Evolutionary conservation across 139 green algal species (phyloP).

Genomic region (Closterium sp.): DNA sequence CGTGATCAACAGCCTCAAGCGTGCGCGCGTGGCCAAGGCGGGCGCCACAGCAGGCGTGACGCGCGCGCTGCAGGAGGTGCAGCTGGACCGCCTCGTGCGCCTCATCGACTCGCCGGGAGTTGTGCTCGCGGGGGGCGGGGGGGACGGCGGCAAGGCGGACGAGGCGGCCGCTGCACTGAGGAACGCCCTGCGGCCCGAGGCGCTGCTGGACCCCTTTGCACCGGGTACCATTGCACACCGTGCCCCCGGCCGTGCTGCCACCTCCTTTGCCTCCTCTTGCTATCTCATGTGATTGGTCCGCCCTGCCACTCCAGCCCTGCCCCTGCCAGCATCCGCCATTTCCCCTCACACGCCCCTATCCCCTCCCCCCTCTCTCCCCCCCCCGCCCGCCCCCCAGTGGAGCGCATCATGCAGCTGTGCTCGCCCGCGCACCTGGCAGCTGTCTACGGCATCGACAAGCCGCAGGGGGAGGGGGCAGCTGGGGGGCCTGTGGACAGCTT

Average conservation of each 20-base stretch:
- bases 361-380: neutral
- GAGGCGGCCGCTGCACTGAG: conserved; percentile 73
- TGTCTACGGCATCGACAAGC: conserved; percentile 73
- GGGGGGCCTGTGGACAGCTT: conserved; percentile 66
- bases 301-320: too few species aligned
- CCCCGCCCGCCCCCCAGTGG: conserved; percentile 46
- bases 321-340: neutral
- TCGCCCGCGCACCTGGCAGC: conserved; percentile 80
- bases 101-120: conserved; percentile 86
- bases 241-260: too few species aligned
- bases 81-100: conserved; percentile 93
- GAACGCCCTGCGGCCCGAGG: conserved; percentile 88
- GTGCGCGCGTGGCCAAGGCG: conserved; percentile 75
- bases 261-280: too few species aligned
- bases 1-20: conserved; percentile 96
- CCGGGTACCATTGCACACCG: conserved; percentile 48
- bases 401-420: conserved; percentile 83
- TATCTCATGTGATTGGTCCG: too few species aligned
- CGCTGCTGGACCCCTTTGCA: conserved; percentile 71
- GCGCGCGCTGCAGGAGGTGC: conserved; percentile 75
- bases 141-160: neutral
- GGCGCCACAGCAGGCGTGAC: conserved; percentile 56
- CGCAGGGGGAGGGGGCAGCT: neutral
- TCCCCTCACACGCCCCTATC: neutral
- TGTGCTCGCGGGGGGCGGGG: conserved; percentile 63